Base-by-base conservation (phyloP, 2,329 filamentous ascomycete species). In the Peltaster fructicola region DNA sequence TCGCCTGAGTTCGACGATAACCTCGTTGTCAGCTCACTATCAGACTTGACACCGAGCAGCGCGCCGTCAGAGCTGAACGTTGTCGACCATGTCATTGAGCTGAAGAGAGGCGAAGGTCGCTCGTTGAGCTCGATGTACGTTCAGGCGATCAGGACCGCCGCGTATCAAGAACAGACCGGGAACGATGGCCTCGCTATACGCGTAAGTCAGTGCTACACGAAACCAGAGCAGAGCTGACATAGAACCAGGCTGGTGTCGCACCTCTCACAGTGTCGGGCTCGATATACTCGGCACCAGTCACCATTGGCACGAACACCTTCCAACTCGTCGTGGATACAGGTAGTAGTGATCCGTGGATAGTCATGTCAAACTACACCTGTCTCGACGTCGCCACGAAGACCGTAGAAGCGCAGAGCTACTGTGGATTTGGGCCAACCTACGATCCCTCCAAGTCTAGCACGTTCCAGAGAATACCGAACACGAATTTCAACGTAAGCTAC, bases 321-420 rank as follows among this genome's bases (percentile, higher is more conserved):
- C 28, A 47, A 1, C 36, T 51, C 3, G 45, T 57, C 7, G 41
- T 62, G 23, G 59, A 63, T 29, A 61, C 56, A 3, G 59, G 58
- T 7, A 57, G 53, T 27, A 53, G 50, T 24, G 59, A 63, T 27
- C 59, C 56, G 1, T 63, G 57, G 52, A 37, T 61, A 2, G 43
- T 50, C 4, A 30, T 43, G 14, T 32, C 24, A 0, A 43, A 45
- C 19, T 46, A 41, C 23, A 15, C 30, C 17, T 45, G 43, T 31
- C 29, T 31, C 24, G 34, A 41, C 19, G 16, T 36, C 15, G 14
- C 29, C 24, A 24, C 31, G 25, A 16, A 35, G 14, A 11, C 29
- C 10, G 17, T 20, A 5, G 23, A 30, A 10, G 29, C 37, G 4
- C 33, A 45, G 22, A 24, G 27, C 9, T n/a, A 37, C 16, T 48